Percentiles rank a stretch among this genome's conserved stretches.
Evolutionary conservation across 1,139 yeast species (phyloP).

Genomic region (Candida frijolesensis): DNA sequence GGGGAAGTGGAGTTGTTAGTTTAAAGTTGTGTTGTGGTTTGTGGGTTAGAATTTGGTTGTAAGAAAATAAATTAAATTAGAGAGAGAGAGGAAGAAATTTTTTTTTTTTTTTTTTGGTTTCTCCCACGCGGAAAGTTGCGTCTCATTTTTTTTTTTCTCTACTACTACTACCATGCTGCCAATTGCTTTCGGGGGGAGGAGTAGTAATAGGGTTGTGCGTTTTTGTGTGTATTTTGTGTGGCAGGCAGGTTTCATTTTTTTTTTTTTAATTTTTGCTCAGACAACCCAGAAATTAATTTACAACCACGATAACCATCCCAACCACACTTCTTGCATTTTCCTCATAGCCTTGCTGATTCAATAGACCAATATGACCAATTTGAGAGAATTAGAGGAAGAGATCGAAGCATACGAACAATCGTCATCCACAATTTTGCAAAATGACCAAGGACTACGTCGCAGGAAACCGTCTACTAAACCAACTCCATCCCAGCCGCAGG

Average conservation of each 20-base stretch:
- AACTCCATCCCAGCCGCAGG: background rate
- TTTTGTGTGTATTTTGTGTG: no score
- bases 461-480: background rate
- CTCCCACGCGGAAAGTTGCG: background rate
- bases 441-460: background rate
- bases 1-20: background rate
- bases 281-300: no score
- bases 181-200: no score
- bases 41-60: background rate
- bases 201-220: no score
- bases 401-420: slow-evolving; percentile 8
- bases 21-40: background rate
- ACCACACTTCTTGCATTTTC: background rate
- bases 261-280: no score
- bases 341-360: background rate
- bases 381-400: slow-evolving; percentile 5
- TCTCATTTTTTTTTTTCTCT: no score
- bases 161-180: no score
- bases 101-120: background rate
- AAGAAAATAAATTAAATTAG: background rate
- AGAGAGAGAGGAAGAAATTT: background rate
- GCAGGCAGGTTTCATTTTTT: no score
- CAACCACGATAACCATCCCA: background rate
- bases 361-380: background rate
- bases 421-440: background rate